Evolutionary conservation across 139 green algal species (phyloP), one percentile per base, ranked within the genome.

Genomic region (Ulvella scutata): DNA sequence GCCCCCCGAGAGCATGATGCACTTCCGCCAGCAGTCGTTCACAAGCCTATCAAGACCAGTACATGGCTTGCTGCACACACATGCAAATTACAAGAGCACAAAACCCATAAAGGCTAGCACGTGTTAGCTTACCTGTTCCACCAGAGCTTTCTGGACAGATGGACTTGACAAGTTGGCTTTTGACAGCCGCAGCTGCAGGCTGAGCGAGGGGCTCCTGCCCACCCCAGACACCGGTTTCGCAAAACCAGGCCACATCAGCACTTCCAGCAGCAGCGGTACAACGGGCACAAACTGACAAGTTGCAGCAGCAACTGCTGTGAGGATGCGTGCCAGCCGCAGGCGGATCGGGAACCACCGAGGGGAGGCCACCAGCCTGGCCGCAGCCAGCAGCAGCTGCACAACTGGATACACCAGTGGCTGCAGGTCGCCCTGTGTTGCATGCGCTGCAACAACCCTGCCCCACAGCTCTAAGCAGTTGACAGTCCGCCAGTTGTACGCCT

Each of bases 391-490:
- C 78, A 95, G 76, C 81, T 93, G 88, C 0, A 60, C 62, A 38
- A 97, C 75, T 0, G 93, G 93, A 82, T 97, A 98, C 33, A 93
- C 87, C 36, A 98, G 85, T 2, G 89, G 84, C 26, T 76, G 77
- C 40, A 98, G 86, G 76, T 87, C 82, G 72, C 73, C 43, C 9
- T 77, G 73, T 33, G 77, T 79, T 2, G 43, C 36, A 61, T 88
- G 81, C 36, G 80, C 79, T 20, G 75, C 62, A 61, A 84, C 75
- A 38, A 85, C 84, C 72, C 84, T 87, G 26, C 83, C 85, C 92
- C 93, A 98, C 38, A 97, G 84, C 83, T 97, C 90, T 29, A 97
- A 77, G 81, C 87, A 96, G 81, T 92, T 93, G 36, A 97, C 75
- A 61, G 85, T 91, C 77, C 85, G 85, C 93, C 92, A 95, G 83